A percentile compares a stretch with the other conserved stretches of the same genome.
Conservation (phyloP, 2,329 filamentous ascomycete species). For the Eurotiales sp. region DNA sequence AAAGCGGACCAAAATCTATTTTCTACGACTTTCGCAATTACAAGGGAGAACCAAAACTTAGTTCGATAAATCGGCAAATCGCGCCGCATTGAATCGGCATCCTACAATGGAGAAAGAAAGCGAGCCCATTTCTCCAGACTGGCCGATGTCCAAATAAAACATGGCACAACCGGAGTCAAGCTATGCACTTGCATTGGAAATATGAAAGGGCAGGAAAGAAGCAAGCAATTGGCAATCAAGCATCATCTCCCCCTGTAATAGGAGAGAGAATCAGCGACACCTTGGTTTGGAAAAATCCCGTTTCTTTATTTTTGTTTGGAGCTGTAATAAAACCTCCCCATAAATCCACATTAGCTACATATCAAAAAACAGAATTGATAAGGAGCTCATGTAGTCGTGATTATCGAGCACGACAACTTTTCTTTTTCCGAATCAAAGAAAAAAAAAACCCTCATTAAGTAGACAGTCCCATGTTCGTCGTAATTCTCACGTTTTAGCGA, state of each 20-base stretch:
- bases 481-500: not conserved
- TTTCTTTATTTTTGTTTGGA: constrained; percentile 33
- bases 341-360: constrained; percentile 9
- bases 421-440: constrained; percentile 11
- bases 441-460: not conserved
- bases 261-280: constrained; percentile 84
- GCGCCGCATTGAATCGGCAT: not conserved
- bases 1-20: constrained; percentile 21
- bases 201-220: constrained; percentile 8
- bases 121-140: not conserved
- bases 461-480: not conserved
- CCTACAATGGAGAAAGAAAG: not conserved
- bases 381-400: too few relatives aligned
- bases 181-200: not conserved
- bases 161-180: not conserved
- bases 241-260: constrained; percentile 60
- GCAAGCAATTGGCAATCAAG: constrained; percentile 76
- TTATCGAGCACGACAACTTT: constrained; percentile 24
- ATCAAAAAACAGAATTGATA: not conserved
- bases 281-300: constrained; percentile 53
- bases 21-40: constrained; percentile 20
- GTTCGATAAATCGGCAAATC: not conserved
- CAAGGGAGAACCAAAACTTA: not conserved
- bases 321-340: constrained; percentile 25
- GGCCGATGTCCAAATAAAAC: not conserved